Evolutionary conservation across 164 flowering plant species (phyloP), one percentile per base, ranked within the genome.

Genomic region (Annona cherimola): DNA sequence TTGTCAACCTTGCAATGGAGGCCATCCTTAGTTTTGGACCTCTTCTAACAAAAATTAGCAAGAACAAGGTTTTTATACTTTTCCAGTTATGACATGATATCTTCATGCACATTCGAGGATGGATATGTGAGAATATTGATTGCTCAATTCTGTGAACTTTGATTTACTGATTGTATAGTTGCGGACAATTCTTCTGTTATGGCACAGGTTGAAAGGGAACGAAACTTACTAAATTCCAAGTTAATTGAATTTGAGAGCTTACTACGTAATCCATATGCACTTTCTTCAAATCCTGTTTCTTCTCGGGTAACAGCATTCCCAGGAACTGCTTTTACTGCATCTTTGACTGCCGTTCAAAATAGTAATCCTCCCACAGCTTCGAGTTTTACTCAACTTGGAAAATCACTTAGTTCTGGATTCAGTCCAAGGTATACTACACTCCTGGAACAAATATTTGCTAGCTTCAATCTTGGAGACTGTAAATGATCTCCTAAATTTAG

Each of bases 171-270:
- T 64, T 64, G 9, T 64, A 5, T 11, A 63, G 57, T 19, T 55
- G 19, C 54, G 40, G 26, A 19, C 20, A 12, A 14, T 43, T 26
- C 44, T 46, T 45, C 9, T 20, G n/a, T 54, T 65, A 5, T 76
- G 39, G 35, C 80, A 41, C 90, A 94, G 98, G 85, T 94, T 76
- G 95, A 92, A 39, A 90, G 83, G 77, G 98, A 94, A 84, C 85
- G 96, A 78, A 86, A 69, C 78, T 76, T 89, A 63, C 81, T 89
- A 18, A 86, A 84, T 45, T 81, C 90, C 69, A 94, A 90, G 79
- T 69, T 90, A 74, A 60, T 74, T 63, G 92, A 94, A 81, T 94
- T 84, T 76, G 89, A 94, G 46, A 87, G 76, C 79, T 80, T 93
- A 39, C 77, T 83, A 68, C 83, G 75, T 6, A 87, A 85, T 75